A percentile compares a stretch with the other conserved stretches of the same genome.
These are phyloP conservation scores for Oryza nivara DNA, from an alignment of 176 grass and related monocot genomes.

Conservation along the genomic window DNA sequence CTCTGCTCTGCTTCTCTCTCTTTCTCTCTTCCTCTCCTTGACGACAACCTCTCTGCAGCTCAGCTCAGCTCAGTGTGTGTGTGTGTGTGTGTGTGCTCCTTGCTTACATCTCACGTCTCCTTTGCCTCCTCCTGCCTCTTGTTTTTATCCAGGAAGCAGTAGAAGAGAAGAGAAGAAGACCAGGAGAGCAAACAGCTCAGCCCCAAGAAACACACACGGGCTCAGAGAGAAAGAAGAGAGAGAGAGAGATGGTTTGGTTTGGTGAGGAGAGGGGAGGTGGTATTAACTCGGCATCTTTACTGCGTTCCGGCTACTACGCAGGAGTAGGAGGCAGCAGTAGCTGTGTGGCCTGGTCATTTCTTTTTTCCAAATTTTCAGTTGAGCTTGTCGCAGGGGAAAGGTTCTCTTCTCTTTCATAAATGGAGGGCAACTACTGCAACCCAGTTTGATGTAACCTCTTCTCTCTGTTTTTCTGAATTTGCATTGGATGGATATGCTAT, in stretches of 20 bases:
- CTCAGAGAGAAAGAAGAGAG: background rate
- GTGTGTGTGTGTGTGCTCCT: conserved; percentile 22
- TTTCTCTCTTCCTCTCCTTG: background rate
- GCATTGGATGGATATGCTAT: background rate
- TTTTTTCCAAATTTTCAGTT: background rate
- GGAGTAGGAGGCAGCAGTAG: background rate
- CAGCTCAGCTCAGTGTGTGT: conserved; percentile 36
- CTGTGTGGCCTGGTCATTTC: background rate
- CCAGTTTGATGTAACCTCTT: background rate
- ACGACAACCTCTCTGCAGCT: conserved; percentile 47
- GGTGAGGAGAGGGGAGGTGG: conserved; percentile 29
- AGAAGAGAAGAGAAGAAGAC: background rate
- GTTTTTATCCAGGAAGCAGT: conserved; percentile 37
- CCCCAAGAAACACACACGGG: conserved; percentile 49
- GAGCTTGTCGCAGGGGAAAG: background rate
- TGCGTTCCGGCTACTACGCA: background rate
- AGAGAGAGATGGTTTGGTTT: background rate
- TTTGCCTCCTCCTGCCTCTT: conserved; percentile 27
- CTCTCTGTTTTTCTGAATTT: background rate
- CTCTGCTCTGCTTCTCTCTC: too few species aligned
- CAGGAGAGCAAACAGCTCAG: conserved; percentile 10
- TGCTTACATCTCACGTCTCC: conserved; percentile 52
- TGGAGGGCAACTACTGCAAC: background rate
- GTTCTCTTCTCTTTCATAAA: background rate
- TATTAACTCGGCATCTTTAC: conserved; percentile 52